Evolutionary conservation across 179 eudicot species (phyloP).

Genomic region (Beta macrorhiza): DNA sequence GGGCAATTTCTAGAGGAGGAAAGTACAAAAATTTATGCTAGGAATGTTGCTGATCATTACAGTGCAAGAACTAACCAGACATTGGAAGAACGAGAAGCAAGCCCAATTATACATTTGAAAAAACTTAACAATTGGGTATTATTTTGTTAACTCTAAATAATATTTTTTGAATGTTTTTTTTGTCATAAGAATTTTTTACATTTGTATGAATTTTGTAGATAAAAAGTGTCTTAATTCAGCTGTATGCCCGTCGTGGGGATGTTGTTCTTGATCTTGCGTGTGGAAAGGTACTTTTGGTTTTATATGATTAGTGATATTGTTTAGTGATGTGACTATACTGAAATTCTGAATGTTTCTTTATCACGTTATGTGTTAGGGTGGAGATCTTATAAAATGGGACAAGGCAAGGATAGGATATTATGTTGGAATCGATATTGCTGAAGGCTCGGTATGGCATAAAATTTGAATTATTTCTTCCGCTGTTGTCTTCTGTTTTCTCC

Average conservation of each 20-base stretch:
- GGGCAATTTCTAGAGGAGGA: constrained; percentile 63
- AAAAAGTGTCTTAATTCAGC: constrained; percentile 91
- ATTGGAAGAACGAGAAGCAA: constrained; percentile 92
- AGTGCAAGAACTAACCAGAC: constrained; percentile 96
- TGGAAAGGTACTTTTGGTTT: constrained; percentile 71
- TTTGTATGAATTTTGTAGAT: constrained; percentile 44
- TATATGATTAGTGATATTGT: background rate
- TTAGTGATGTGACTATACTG: background rate
- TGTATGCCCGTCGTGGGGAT: constrained; percentile 78
- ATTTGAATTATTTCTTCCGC: background rate
- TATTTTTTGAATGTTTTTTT: background rate
- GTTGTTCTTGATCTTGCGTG: constrained; percentile 98
- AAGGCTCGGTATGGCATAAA: constrained; percentile 73
- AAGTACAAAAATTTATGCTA: constrained; percentile 56
- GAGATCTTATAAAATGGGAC: constrained; percentile 98
- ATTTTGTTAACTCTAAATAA: background rate
- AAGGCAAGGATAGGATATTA: constrained; percentile 94
- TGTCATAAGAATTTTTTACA: background rate
- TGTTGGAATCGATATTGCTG: constrained; percentile 95
- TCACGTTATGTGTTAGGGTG: constrained; percentile 55
- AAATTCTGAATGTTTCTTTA: constrained; percentile 1
- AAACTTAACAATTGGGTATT: constrained; percentile 95
- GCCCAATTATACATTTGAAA: constrained; percentile 94
- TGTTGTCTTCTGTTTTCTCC: no score
- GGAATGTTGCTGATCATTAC: constrained; percentile 96